Evolutionary conservation across 2,329 filamentous ascomycete genomes (phyloP).

Genomic region (Stenocarpella maydis): DNA sequence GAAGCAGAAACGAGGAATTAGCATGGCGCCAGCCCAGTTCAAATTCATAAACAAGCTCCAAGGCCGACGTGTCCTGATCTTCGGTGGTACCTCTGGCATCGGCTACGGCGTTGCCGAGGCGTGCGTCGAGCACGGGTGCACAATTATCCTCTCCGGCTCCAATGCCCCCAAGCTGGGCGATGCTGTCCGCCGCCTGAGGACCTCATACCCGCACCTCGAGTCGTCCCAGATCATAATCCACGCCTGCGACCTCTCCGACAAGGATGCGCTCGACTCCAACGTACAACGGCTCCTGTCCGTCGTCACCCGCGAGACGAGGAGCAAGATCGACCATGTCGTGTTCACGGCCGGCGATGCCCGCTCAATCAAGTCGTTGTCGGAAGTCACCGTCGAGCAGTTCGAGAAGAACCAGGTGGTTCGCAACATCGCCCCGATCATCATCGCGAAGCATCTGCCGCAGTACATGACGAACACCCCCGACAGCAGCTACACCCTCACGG

Average conservation of each 20-base stretch:
- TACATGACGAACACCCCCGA: not conserved
- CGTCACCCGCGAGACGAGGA: slow-evolving; percentile 36
- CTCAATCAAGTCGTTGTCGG: not conserved
- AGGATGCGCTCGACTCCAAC: slow-evolving; percentile 14
- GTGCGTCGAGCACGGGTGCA: slow-evolving; percentile 55
- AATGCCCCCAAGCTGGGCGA: slow-evolving; percentile 43
- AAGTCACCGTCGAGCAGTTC: slow-evolving; percentile 4
- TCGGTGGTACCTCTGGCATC: slow-evolving; percentile 61
- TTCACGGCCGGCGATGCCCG: slow-evolving; percentile 56
- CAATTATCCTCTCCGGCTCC: slow-evolving; percentile 58
- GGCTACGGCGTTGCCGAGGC: slow-evolving; percentile 61
- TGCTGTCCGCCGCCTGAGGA: slow-evolving; percentile 42
- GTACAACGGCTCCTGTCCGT: slow-evolving; percentile 47
- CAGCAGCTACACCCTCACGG: not conserved
- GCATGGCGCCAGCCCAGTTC: not conserved
- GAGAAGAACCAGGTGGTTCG: slow-evolving; percentile 21
- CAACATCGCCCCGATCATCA: slow-evolving; percentile 2
- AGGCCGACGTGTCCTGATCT: slow-evolving; percentile 54
- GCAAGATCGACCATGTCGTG: slow-evolving; percentile 58
- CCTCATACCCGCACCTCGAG: not conserved
- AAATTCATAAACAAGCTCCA: slow-evolving; percentile 49
- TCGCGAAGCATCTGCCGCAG: not conserved
- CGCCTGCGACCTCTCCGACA: slow-evolving; percentile 4
- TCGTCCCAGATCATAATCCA: not conserved
- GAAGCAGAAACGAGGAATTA: not conserved